Percentiles rank a stretch among this genome's conserved stretches.
Evolutionary conservation across 805 yeast genomes (phyloP).

Genomic region (Cyberlindnera mycetangii): DNA sequence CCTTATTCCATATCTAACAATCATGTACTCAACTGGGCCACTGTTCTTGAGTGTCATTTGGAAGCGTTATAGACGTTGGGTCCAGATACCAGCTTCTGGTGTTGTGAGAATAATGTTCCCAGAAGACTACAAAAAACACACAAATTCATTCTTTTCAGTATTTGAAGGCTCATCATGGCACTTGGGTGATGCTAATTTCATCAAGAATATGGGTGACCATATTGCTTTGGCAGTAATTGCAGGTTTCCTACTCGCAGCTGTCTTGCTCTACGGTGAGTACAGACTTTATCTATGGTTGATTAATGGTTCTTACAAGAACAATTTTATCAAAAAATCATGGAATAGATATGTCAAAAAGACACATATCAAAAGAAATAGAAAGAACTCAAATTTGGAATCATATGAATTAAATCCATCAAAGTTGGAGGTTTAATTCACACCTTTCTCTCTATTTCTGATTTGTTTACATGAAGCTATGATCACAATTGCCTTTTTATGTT

Average conservation of each 20-base stretch:
- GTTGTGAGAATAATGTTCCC: conserved; percentile 71
- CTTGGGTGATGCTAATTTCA: conserved; percentile 76
- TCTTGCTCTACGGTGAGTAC: conserved; percentile 46
- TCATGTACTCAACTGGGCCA: conserved; percentile 94
- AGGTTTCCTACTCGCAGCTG: conserved; percentile 60
- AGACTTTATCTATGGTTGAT: conserved; percentile 41
- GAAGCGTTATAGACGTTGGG: conserved; percentile 82
- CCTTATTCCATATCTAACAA: conserved; percentile 84
- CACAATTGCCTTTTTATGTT: too few species aligned
- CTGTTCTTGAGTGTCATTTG: conserved; percentile 80
- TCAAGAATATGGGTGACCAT: conserved; percentile 72
- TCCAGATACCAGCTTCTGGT: conserved; percentile 60
- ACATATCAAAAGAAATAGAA: conserved; percentile 26
- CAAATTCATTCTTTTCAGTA: conserved; percentile 66
- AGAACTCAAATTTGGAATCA: conserved; percentile 24
- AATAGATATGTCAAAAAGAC: conserved; percentile 18
- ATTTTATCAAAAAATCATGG: conserved; percentile 16
- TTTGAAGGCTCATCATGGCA: conserved; percentile 93
- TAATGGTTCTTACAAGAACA: conserved; percentile 27
- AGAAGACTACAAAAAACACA: conserved; percentile 60
- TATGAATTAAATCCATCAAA: conserved; percentile 19
- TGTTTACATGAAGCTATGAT: not conserved
- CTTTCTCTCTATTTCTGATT: not conserved
- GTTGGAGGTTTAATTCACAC: not conserved
- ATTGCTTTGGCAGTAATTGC: conserved; percentile 65